A percentile compares a stretch with the other conserved stretches of the same genome.
Evolutionary conservation across 2,329 filamentous ascomycete species (phyloP).

Genomic region (Aureobasidium lini): DNA sequence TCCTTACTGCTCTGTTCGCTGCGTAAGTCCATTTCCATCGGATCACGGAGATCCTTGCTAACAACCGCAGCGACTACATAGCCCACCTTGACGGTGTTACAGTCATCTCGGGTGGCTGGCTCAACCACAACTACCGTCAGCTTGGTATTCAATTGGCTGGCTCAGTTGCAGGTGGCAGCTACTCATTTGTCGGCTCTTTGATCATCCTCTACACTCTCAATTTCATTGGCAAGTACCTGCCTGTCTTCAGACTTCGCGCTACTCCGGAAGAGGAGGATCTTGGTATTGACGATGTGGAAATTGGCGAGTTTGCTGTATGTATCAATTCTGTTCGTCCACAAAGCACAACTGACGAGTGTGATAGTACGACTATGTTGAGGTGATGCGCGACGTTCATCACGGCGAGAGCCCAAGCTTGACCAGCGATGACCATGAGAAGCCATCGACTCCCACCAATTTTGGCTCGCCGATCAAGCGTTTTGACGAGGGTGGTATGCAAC

Average conservation of each 20-base stretch:
- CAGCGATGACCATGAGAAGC: slow-evolving; percentile 6
- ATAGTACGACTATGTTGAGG: slow-evolving; percentile 80
- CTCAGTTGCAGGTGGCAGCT: slow-evolving; percentile 65
- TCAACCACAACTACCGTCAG: slow-evolving; percentile 78
- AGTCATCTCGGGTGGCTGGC: slow-evolving; percentile 66
- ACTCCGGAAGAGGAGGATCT: slow-evolving; percentile 71
- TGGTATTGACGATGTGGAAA: slow-evolving; percentile 82
- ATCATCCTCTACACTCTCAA: slow-evolving; percentile 55
- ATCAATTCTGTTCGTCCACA: neutral
- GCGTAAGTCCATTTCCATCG: slow-evolving; percentile 40
- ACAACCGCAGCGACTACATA: slow-evolving; percentile 56
- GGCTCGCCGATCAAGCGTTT: neutral
- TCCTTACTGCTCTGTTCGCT: slow-evolving; percentile 75
- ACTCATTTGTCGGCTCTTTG: slow-evolving; percentile 71
- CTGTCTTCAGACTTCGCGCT: slow-evolving; percentile 66
- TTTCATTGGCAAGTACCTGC: slow-evolving; percentile 70
- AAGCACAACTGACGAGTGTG: neutral
- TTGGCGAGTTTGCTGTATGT: slow-evolving; percentile 79
- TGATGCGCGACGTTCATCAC: slow-evolving; percentile 59
- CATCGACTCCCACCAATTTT: slow-evolving; percentile 2
- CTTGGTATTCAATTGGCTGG: slow-evolving; percentile 78
- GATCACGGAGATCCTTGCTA: neutral
- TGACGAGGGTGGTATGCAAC: neutral
- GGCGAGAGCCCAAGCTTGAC: slow-evolving; percentile 7
- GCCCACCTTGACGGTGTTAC: slow-evolving; percentile 67